Evolutionary conservation across 2,329 filamentous ascomycete genomes (phyloP).

Genomic region (Ilyonectria robusta): DNA sequence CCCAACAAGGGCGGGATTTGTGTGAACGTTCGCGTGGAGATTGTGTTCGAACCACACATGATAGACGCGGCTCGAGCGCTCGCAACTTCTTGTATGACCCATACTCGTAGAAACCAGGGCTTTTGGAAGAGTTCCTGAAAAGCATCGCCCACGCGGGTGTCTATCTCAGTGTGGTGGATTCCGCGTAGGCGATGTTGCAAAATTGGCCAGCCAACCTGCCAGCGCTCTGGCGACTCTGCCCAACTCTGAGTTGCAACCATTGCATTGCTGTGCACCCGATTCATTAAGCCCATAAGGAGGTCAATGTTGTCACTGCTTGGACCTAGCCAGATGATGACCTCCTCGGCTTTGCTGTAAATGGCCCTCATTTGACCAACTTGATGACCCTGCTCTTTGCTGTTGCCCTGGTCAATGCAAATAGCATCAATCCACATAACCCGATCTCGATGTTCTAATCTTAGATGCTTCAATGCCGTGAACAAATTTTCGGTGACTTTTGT

Average conservation of each 20-base stretch:
- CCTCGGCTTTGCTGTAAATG: neutral
- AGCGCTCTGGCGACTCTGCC: neutral
- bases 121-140: neutral
- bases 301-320: neutral
- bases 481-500: neutral
- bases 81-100: constrained; percentile 32
- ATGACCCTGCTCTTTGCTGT: constrained; percentile 22
- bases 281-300: neutral
- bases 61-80: constrained; percentile 8
- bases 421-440: constrained; percentile 27
- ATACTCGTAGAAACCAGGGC: constrained; percentile 31
- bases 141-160: neutral
- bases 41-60: neutral
- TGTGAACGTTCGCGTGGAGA: neutral
- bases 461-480: neutral
- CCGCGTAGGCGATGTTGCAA: neutral
- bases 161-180: neutral
- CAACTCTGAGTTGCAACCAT: neutral
- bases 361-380: constrained; percentile 23
- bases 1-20: neutral
- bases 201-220: neutral
- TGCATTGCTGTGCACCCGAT: neutral
- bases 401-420: constrained; percentile 25
- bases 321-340: constrained; percentile 1
- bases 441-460: neutral